Evolutionary conservation across 2,329 filamentous ascomycete genomes (phyloP), one percentile per base, ranked within the genome.

Genomic region (Phaeosphaeria sp.): DNA sequence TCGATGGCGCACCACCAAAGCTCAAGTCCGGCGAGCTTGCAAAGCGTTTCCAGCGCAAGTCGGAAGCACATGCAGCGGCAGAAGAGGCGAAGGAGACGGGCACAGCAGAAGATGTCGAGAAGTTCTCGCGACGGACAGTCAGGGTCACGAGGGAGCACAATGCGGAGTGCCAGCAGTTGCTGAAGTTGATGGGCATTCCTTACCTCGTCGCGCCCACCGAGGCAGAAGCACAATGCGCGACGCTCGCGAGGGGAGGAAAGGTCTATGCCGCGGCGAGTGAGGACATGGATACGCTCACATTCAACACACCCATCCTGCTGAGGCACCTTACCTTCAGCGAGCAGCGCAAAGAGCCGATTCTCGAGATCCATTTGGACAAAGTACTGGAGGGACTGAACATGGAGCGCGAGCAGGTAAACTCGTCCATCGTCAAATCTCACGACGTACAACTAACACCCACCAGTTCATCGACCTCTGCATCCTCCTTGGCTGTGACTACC

Each of bases 391-490:
- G 94, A 0, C 78, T 99, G 56, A 86, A 85, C 59, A 98, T 99
- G 93, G 91, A 96, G 52, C 86, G 89, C 63, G 86, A 89, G 56
- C 92, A 96, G 86, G 92, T 92, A 82, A 6, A 44, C 39, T 52
- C 77, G 67, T 13, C 2, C 17, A 15, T n/a, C 9, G 40, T 39
- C 20, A 15, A 13, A 8, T 11, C 17, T n/a, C n/a, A 18, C 48
- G 65, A 49, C 61, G 33, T 5, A 18, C 6, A 25, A 9, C 27
- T 43, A 18, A 24, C 60, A 64, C 42, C 48, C 4, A 22, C 24
- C 72, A 97, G 90, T 99, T 99, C 76, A 93, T 99, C 71, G 95
- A 99, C 77, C 88, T 99, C 50, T 99, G 95, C 74, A 99, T 99
- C 71, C 86, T 99, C 11, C 90, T 99, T 46, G 95, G 95, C 68